phyloP scores from a whole-genome alignment of 169 alveolate species.

The Cryptosporidium muris region DNA sequence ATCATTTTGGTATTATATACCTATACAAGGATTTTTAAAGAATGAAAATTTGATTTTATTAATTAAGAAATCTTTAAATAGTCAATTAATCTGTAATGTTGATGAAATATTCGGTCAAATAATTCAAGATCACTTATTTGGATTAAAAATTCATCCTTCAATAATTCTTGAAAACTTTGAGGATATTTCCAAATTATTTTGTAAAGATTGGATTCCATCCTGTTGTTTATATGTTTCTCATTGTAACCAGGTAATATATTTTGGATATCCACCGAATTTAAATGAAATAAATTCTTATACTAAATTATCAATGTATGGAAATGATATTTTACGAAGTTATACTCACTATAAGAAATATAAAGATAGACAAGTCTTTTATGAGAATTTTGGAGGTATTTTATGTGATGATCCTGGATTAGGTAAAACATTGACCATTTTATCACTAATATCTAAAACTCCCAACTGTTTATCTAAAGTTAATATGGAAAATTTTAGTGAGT shows the following conservation, averaged over 20 bases:
- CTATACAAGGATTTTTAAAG: no score
- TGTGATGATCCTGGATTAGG: constrained; percentile 71
- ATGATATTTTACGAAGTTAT: no score
- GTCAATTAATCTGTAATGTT: no score
- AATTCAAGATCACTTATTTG: not conserved
- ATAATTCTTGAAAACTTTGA: not conserved
- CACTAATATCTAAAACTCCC: constrained; percentile 23
- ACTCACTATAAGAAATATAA: no score
- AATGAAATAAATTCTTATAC: constrained; percentile 1
- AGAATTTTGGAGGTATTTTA: constrained; percentile 26
- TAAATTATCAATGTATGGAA: not conserved
- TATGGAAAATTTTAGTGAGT: not conserved
- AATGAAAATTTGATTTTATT: no score
- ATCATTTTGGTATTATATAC: constrained; percentile 48
- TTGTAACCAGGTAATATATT: constrained; percentile 4
- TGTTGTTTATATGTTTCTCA: constrained; percentile 22
- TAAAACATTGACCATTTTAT: constrained; percentile 48
- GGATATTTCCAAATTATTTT: not conserved
- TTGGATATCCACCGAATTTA: constrained; percentile 19
- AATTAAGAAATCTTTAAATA: no score
- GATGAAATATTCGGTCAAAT: no score
- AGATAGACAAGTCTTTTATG: no score
- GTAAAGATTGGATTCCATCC: not conserved
- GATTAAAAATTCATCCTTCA: constrained; percentile 27
- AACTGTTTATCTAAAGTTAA: constrained; percentile 1